phyloP scores from a whole-genome alignment of 1,139 yeast genomes.

The Groenewaldozyma auringiensis region DNA sequence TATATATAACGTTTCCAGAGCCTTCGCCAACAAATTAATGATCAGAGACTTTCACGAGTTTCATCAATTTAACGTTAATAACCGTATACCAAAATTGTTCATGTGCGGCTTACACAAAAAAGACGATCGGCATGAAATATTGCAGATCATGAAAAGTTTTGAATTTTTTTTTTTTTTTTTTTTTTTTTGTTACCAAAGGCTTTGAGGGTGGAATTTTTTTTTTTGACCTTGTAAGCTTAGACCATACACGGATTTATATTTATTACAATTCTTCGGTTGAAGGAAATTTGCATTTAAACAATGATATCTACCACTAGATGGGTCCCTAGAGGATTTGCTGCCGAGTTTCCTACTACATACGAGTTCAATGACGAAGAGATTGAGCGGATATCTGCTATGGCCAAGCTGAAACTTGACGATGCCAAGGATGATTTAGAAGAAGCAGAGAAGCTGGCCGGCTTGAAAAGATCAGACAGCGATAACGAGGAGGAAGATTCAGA shows the following conservation, averaged over 20 bases:
- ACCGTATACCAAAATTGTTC: too few relatives aligned
- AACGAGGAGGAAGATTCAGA: conserved; percentile 22
- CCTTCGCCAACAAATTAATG: too few relatives aligned
- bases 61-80: too few relatives aligned
- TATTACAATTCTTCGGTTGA: neutral
- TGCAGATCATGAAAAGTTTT: neutral
- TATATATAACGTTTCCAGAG: too few relatives aligned
- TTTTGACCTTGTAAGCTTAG: too few relatives aligned
- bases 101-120: neutral
- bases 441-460: conserved; percentile 27
- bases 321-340: conserved; percentile 95
- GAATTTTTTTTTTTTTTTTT: conserved; percentile 10
- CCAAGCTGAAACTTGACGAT: conserved; percentile 71
- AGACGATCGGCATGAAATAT: neutral
- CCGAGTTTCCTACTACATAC: conserved; percentile 85
- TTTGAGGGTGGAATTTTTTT: too few relatives aligned
- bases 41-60: too few relatives aligned
- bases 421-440: conserved; percentile 55
- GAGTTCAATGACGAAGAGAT: conserved; percentile 87
- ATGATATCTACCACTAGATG: conserved; percentile 92
- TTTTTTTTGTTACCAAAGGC: too few relatives aligned
- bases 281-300: conserved; percentile 6
- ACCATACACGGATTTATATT: neutral
- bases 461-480: conserved; percentile 14
- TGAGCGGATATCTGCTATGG: conserved; percentile 82